Percentiles rank a stretch among this genome's conserved stretches.
These are phyloP conservation scores for Leishmania turanica DNA, from an alignment of 208 protist genomes.

Conservation along the genomic window DNA sequence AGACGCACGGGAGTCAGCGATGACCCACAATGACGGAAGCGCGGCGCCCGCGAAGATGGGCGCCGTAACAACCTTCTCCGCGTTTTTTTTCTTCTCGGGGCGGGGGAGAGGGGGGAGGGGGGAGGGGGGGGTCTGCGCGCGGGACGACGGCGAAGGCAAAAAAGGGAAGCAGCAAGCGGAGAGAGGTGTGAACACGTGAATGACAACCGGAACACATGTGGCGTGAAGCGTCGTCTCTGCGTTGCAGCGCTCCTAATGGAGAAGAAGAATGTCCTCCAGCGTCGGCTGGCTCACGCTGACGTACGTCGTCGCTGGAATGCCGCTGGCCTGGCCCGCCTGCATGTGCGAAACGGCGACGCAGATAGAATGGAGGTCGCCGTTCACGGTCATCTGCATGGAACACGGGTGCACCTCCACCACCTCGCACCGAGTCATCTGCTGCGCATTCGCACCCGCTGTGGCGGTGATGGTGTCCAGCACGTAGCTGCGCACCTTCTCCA, in stretches of 20 bases:
- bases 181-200: background rate
- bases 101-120: no score
- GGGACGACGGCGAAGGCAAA: background rate
- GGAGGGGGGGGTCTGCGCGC: no score
- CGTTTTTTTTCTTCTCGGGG: no score
- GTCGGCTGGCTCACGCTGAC: constrained; percentile 68
- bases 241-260: constrained; percentile 20
- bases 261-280: constrained; percentile 71
- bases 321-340: constrained; percentile 41
- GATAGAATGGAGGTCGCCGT: constrained; percentile 43
- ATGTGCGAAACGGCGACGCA: constrained; percentile 42
- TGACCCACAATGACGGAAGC: background rate
- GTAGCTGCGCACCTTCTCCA: constrained; percentile 32
- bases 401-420: constrained; percentile 49
- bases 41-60: background rate
- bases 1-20: background rate
- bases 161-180: background rate
- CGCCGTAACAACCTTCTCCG: background rate
- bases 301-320: constrained; percentile 52
- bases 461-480: constrained; percentile 26
- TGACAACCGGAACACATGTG: background rate
- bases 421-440: constrained; percentile 27
- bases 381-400: constrained; percentile 48
- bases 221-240: no score
- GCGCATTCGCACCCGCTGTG: constrained; percentile 1